These are phyloP conservation scores for Oenanthe javanica DNA, from an alignment of 140 eudicot genomes.

Conservation along the genomic window DNA sequence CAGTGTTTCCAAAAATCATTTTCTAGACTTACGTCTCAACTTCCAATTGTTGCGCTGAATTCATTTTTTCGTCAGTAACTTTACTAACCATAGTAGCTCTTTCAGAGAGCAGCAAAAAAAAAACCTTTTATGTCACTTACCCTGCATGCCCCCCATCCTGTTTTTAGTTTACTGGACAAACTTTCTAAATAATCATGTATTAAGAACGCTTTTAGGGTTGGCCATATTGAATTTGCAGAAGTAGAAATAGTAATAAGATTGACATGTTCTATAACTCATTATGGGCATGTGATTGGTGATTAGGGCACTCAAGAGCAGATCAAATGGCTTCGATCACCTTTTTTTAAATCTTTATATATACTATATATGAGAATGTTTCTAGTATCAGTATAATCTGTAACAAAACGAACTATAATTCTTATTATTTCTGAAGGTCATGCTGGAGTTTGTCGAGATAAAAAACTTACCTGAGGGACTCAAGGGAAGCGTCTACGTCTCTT, in stretches of 20 bases:
- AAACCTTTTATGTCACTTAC: neutral
- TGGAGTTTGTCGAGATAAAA: slow-evolving; percentile 68
- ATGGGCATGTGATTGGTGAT: neutral
- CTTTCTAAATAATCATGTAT: neutral
- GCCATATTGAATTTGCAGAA: neutral
- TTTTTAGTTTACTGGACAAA: neutral
- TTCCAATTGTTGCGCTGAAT: neutral
- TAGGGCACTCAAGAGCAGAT: neutral
- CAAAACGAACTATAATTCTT: neutral
- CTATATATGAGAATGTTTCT: neutral
- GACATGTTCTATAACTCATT: neutral
- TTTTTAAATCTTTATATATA: neutral
- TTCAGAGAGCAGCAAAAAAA: neutral
- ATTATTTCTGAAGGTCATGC: slow-evolving; percentile 41
- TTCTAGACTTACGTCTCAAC: neutral
- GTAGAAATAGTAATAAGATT: neutral
- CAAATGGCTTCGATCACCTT: neutral
- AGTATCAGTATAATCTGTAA: neutral
- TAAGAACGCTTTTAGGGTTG: neutral
- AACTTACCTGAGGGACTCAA: slow-evolving; percentile 55
- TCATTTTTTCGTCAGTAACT: neutral
- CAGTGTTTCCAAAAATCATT: neutral
- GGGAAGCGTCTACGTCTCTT: slow-evolving; percentile 40
- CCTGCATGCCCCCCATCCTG: neutral
- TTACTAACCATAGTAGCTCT: neutral